Base-by-base conservation (phyloP, 2,329 filamentous ascomycete species). In the Diaporthe sp. region DNA sequence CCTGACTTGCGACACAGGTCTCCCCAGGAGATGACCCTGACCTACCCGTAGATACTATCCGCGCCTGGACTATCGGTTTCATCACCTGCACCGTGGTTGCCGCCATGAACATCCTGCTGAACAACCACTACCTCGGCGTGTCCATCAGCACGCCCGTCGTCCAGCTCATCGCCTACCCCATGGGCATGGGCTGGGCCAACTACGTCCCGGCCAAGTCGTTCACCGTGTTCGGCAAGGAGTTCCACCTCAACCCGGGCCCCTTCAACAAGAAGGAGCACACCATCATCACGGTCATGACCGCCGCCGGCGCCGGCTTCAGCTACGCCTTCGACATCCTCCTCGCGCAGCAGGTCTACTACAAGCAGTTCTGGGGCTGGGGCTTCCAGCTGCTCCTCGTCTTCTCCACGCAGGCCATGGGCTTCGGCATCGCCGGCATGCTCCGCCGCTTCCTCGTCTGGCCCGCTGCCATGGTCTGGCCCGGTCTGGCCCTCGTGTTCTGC, bases 41-140 rank as follows among this genome's bases (percentile, higher is more conserved):
- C 51, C 34, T 60, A 65, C 81, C 85, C 28, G 89, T 88, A 76
- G 85, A 88, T 80, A 92, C 91, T 4, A 85, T 92, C 74, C 90
- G 91, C 25, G 89, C 90, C 51, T 92, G 91, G 91, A 78, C 81
- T 7, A 89, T 92, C 73, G 91, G 91, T 44, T 78, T 90, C 73
- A 3, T 72, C 51, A 60, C 44, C 4, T 25, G 17, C 22, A 44
- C 44, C 10, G 25, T 44, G 9, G 58, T 61, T 10, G 31, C 49
- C 10, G 44, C 28, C 42, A 34, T 42, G 49, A 58, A 60, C n/a
- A 61, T 53, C 19, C 37, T 44, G 49, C 72, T 76, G 10, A 73
- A 60, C 49, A 67, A 70, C 12, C 75, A 74, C 51, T 73, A 75
- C 49, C 75, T 74, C 10, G 72, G 72, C 44, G 72, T 76, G n/a